Conservation (phyloP, 1,284 basidiomycete genomes). For the Hemileia vastatrix region DNA sequence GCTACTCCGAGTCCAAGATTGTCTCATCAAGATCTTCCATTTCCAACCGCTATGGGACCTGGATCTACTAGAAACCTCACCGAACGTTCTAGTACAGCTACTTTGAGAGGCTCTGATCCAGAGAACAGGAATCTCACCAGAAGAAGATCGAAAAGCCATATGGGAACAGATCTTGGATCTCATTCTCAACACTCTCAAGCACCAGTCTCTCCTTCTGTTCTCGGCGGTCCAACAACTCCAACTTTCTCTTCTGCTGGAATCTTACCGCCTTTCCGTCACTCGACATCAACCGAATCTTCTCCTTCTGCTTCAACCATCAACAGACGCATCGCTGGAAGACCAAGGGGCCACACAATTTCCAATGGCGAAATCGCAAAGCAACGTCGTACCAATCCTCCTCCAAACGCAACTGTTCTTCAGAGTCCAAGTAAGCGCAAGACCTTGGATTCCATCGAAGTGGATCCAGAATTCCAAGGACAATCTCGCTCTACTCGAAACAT, state of each 20-base stretch:
- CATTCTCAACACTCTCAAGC: too few relatives aligned
- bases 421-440: not conserved
- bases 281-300: not conserved
- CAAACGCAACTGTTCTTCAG: not conserved
- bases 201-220: too few relatives aligned
- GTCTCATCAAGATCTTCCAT: not conserved
- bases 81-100: not conserved
- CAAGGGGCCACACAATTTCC: not conserved
- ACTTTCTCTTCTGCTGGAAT: not conserved
- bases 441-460: not conserved
- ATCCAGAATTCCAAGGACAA: not conserved
- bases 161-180: too few relatives aligned
- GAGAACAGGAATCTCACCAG: not conserved
- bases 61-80: not conserved
- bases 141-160: not conserved
- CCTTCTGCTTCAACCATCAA: not conserved
- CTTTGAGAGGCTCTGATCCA: not conserved
- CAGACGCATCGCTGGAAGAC: not conserved
- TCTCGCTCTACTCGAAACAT: not conserved
- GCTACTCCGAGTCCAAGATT: not conserved
- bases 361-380: not conserved
- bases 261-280: not conserved
- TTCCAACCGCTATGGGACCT: not conserved
- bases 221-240: not conserved
- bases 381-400: not conserved